Conservation (phyloP, 306 rosid genomes). For the Hippophae rhamnoides region DNA sequence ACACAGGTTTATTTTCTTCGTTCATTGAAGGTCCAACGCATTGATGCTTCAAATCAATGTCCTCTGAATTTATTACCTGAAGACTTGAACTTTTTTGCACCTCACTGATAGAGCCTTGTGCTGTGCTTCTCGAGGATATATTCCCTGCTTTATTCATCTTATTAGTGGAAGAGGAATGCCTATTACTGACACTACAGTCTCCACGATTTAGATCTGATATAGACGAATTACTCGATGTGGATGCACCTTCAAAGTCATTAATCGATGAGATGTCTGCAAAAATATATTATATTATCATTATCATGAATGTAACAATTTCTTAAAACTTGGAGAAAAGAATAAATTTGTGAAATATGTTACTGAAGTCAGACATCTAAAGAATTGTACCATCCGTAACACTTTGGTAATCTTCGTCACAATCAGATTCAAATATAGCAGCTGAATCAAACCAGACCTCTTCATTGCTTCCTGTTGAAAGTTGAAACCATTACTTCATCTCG, state of each 20-base stretch:
- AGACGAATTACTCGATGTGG: constrained; percentile 35
- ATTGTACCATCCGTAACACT: constrained; percentile 78
- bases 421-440: constrained; percentile 56
- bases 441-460: constrained; percentile 92
- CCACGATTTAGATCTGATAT: constrained; percentile 41
- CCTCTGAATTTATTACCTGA: constrained; percentile 29
- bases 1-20: constrained; percentile 61
- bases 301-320: neutral
- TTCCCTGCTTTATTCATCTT: constrained; percentile 32
- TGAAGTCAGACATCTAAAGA: neutral
- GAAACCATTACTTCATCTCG: constrained; percentile 5
- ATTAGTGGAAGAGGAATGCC: constrained; percentile 19
- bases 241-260: constrained; percentile 41
- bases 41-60: constrained; percentile 31
- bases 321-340: neutral
- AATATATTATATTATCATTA: neutral
- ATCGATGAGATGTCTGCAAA: constrained; percentile 54
- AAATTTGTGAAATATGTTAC: too few relatives aligned
- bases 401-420: constrained; percentile 79
- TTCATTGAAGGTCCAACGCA: constrained; percentile 24
- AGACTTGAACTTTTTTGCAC: constrained; percentile 30
- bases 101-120: constrained; percentile 18
- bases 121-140: constrained; percentile 24
- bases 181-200: constrained; percentile 12
- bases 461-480: constrained; percentile 34